Evolutionary conservation across 2,329 filamentous ascomycete genomes (phyloP).

Genomic region (Alternaria infectoria): DNA sequence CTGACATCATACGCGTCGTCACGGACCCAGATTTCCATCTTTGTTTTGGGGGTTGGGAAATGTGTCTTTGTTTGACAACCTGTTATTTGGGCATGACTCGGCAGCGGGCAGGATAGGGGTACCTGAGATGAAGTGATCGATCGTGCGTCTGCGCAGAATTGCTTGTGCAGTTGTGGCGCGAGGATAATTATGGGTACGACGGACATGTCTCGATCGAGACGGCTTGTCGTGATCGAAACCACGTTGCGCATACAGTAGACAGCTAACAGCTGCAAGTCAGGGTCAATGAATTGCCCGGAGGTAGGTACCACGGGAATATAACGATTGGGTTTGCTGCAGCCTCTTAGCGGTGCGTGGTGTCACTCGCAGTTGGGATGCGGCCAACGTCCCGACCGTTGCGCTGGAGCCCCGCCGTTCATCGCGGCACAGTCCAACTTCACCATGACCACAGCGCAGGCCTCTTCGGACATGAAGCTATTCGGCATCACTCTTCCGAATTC

Average conservation of each 20-base stretch:
- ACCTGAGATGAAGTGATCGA: background rate
- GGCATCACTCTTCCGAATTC: slow-evolving; percentile 1
- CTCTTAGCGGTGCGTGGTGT: slow-evolving; percentile 10
- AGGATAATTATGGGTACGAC: slow-evolving; percentile 7
- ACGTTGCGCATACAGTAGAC: background rate
- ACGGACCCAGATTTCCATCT: slow-evolving; percentile 12
- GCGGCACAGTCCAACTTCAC: background rate
- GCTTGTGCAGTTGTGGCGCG: slow-evolving; percentile 9
- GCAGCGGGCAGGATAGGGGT: background rate
- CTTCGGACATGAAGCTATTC: background rate
- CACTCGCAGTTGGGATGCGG: slow-evolving; percentile 3
- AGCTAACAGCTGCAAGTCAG: background rate
- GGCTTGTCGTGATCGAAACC: background rate
- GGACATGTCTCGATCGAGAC: background rate
- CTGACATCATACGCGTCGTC: slow-evolving; percentile 26
- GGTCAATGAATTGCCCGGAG: background rate
- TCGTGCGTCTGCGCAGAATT: slow-evolving; percentile 2
- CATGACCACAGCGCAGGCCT: background rate
- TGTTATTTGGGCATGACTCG: slow-evolving; percentile 5
- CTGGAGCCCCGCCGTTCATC: slow-evolving; percentile 9
- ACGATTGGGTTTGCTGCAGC: slow-evolving; percentile 2
- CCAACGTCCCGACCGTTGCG: slow-evolving; percentile 17
- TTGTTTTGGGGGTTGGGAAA: background rate
- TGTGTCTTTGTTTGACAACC: background rate
- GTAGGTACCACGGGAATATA: background rate